phyloP scores from a whole-genome alignment of 2,329 filamentous ascomycete species.

The Daldinia sp. region DNA sequence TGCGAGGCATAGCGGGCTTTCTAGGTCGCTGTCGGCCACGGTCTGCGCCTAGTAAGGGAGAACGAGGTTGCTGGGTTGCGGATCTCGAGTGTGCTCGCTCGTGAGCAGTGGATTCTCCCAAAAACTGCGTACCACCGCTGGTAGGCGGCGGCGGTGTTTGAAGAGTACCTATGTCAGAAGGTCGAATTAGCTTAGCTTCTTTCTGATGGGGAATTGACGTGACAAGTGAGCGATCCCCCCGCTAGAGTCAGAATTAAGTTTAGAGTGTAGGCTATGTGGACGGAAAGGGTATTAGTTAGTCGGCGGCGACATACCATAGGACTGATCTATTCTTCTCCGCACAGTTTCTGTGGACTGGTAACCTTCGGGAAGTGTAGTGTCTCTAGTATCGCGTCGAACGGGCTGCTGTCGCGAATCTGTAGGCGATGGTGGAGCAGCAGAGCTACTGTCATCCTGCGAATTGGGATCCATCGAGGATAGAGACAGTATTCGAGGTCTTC shows the following conservation, averaged over 20 bases:
- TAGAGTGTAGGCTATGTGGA: conserved; percentile 9
- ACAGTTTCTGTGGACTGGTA: conserved; percentile 71
- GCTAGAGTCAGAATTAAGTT: conserved; percentile 31
- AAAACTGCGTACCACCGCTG: conserved; percentile 44
- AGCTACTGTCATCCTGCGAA: conserved; percentile 55
- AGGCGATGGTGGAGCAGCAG: conserved; percentile 58
- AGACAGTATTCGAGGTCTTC: conserved; percentile 19
- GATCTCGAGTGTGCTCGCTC: conserved; percentile 57
- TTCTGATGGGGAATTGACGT: conserved; percentile 19
- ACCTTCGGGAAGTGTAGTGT: conserved; percentile 61
- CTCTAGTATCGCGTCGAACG: conserved; percentile 49
- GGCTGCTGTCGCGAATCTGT: conserved; percentile 62
- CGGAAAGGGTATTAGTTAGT: conserved; percentile 14
- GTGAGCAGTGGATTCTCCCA: conserved; percentile 55
- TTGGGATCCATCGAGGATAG: conserved; percentile 60
- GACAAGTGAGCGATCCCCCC: conserved; percentile 34
- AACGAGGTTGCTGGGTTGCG: conserved; percentile 55
- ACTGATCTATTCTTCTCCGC: conserved; percentile 66
- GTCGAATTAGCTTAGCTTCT: conserved; percentile 43
- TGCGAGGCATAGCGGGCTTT: conserved; percentile 79
- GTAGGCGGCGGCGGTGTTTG: conserved; percentile 50
- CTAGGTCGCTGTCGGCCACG: conserved; percentile 67
- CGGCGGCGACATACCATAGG: conserved; percentile 65
- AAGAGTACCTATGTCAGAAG: conserved; percentile 51
- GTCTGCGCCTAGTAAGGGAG: conserved; percentile 61